Evolutionary conservation across 177 flowering plant genomes (phyloP).

Genomic region (Vitis hybrid): DNA sequence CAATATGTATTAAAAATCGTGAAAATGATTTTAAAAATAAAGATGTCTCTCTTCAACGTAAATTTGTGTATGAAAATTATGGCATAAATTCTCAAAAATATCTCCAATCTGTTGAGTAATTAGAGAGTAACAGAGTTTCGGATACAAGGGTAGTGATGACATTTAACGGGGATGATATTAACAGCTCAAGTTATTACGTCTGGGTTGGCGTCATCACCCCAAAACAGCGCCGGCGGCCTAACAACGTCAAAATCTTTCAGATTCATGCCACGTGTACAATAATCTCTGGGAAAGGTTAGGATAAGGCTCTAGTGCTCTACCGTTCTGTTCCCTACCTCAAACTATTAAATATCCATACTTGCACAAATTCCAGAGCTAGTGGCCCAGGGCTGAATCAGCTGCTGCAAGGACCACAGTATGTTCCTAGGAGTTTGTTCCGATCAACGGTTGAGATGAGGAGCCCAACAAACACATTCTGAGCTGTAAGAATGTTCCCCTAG

Average conservation of each 20-base stretch:
- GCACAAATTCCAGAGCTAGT: too few relatives aligned
- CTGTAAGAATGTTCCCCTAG: too few relatives aligned
- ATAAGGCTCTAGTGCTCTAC: slow-evolving; percentile 12
- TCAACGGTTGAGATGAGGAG: not conserved
- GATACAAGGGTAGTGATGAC: slow-evolving; percentile 7
- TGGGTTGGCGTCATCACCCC: not conserved
- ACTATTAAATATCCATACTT: not conserved
- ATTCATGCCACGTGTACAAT: slow-evolving; percentile 18
- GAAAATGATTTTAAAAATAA: too few relatives aligned
- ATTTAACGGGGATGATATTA: not conserved
- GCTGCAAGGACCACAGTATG: too few relatives aligned
- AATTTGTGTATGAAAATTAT: too few relatives aligned
- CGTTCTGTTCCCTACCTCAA: not conserved
- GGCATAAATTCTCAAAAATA: too few relatives aligned
- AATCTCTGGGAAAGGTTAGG: slow-evolving; percentile 3
- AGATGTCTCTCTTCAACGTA: too few relatives aligned
- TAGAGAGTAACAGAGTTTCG: too few relatives aligned
- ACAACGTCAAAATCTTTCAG: slow-evolving; percentile 5
- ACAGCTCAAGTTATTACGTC: not conserved
- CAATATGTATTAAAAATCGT: too few relatives aligned
- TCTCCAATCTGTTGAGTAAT: too few relatives aligned
- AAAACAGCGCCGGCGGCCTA: slow-evolving; percentile 15
- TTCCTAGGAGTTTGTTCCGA: too few relatives aligned
- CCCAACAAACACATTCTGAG: not conserved
- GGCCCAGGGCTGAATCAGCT: too few relatives aligned